Evolutionary conservation across 2,329 filamentous ascomycete genomes (phyloP).

Genomic region (Neophaeococcomyces aloes): DNA sequence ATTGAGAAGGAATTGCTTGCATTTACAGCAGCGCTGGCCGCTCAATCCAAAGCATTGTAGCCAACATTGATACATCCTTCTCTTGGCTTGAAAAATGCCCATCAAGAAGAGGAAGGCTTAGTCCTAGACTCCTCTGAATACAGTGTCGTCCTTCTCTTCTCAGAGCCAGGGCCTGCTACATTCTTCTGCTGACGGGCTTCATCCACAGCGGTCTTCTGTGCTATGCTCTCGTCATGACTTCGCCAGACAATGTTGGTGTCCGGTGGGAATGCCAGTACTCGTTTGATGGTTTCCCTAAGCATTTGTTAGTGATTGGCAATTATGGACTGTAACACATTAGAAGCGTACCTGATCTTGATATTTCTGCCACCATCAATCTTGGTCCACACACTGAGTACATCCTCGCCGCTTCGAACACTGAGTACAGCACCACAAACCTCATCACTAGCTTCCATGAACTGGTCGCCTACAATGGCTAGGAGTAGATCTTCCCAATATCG

Average conservation of each 20-base stretch:
- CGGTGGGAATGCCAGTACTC: constrained; percentile 69
- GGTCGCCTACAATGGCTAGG: constrained; percentile 81
- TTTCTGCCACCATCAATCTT: constrained; percentile 86
- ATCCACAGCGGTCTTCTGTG: constrained; percentile 80
- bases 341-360: constrained; percentile 79
- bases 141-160: constrained; percentile 33
- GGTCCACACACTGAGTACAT: constrained; percentile 96
- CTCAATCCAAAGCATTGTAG: background rate
- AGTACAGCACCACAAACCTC: constrained; percentile 93
- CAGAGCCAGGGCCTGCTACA: constrained; percentile 27
- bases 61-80: constrained; percentile 3
- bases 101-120: constrained; percentile 29
- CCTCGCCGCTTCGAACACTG: constrained; percentile 88
- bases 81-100: background rate
- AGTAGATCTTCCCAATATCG: constrained; percentile 94
- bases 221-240: constrained; percentile 91
- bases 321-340: background rate
- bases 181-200: constrained; percentile 81
- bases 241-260: constrained; percentile 93
- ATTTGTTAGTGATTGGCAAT: constrained; percentile 20
- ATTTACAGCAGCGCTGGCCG: too few relatives aligned
- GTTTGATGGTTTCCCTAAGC: constrained; percentile 81
- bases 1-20: too few relatives aligned
- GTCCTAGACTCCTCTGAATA: constrained; percentile 32
- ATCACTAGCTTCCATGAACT: constrained; percentile 83